A percentile compares a stretch with the other conserved stretches of the same genome.
Conservation (phyloP, 345 rosid species). For the Clausena lansium region DNA sequence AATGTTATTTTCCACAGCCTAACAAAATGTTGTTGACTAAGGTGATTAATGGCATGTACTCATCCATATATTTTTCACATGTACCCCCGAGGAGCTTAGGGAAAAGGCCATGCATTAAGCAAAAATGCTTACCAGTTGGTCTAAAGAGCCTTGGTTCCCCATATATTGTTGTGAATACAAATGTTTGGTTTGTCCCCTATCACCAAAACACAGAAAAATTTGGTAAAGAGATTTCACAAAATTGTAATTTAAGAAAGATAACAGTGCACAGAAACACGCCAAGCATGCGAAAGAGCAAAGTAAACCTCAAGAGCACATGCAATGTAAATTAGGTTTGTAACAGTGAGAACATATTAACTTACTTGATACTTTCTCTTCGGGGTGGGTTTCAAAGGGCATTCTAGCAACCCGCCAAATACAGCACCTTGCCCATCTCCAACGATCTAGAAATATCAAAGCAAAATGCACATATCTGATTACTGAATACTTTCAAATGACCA, state of each 20-base stretch:
- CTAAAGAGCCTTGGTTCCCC: conserved; percentile 91
- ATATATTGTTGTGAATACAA: conserved; percentile 86
- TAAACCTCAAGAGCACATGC: not conserved
- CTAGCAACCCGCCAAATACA: conserved; percentile 77
- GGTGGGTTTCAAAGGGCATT: conserved; percentile 78
- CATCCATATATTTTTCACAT: not conserved
- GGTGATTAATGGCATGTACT: not conserved
- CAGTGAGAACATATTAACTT: conserved; percentile 3
- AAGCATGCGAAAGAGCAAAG: conserved; percentile 7
- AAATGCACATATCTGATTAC: conserved; percentile 7
- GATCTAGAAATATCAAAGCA: conserved; percentile 45
- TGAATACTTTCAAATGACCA: conserved; percentile 1
- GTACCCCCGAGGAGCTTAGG: not conserved
- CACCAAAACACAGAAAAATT: conserved; percentile 16
- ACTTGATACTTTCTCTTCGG: conserved; percentile 94
- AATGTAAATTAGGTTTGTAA: not conserved
- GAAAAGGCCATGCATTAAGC: not conserved
- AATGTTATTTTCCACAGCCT: conserved; percentile 3
- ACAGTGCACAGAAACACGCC: not conserved
- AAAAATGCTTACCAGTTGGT: conserved; percentile 66
- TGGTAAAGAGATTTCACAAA: not conserved
- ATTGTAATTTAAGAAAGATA: not conserved
- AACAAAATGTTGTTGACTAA: not conserved
- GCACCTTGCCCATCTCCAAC: conserved; percentile 85
- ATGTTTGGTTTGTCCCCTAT: conserved; percentile 79